phyloP scores from a whole-genome alignment of 2,329 filamentous ascomycete genomes.

The Penicillium thymicola region DNA sequence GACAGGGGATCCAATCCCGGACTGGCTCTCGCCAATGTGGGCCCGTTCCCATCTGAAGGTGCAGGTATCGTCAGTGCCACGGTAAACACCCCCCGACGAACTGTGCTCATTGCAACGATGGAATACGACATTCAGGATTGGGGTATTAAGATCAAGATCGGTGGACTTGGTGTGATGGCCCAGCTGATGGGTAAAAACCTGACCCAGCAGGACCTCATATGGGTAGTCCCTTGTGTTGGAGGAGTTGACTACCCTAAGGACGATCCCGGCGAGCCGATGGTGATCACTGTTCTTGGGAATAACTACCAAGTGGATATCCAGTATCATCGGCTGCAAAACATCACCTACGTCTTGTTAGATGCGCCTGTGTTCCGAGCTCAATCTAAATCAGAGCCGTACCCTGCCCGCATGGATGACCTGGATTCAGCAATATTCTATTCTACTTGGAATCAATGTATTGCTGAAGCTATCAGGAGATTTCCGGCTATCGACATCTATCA shows the following conservation, averaged over 20 bases:
- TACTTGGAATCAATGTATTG: constrained; percentile 68
- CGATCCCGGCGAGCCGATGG: constrained; percentile 58
- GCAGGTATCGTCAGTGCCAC: constrained; percentile 27
- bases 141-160: constrained; percentile 69
- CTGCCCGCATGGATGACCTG: constrained; percentile 66
- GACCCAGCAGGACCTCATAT: constrained; percentile 62
- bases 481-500: constrained; percentile 62
- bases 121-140: constrained; percentile 71
- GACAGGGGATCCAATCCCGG: not conserved
- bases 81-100: constrained; percentile 42
- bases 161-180: constrained; percentile 68
- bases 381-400: constrained; percentile 62
- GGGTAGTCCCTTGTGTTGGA: constrained; percentile 60
- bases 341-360: constrained; percentile 66
- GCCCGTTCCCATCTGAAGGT: constrained; percentile 31
- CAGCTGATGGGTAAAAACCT: constrained; percentile 66
- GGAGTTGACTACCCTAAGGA: constrained; percentile 64
- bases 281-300: constrained; percentile 59
- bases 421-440: constrained; percentile 66
- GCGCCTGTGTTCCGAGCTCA: constrained; percentile 65
- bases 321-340: constrained; percentile 62
- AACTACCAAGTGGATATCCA: constrained; percentile 62
- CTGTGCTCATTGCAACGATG: constrained; percentile 66
- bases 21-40: constrained; percentile 14
- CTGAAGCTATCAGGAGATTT: constrained; percentile 61